Percentiles rank a stretch among this genome's conserved stretches.
Evolutionary conservation across 148 eudicot genomes (phyloP).

Genomic region (Nepenthes mirabilis): DNA sequence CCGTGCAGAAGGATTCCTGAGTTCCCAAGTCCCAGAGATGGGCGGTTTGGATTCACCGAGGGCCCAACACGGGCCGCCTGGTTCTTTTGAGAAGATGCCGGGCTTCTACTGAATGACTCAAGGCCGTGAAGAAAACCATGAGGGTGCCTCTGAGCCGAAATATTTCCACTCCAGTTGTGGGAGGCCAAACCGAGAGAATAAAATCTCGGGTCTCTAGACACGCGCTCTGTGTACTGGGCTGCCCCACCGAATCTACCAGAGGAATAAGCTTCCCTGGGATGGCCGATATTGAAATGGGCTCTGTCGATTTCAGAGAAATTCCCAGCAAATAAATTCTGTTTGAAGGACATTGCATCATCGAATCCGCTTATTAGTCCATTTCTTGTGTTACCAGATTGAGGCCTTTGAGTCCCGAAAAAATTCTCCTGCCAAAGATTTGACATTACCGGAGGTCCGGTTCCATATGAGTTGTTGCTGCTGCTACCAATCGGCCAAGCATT

Average conservation of each 20-base stretch:
- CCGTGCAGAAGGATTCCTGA: slow-evolving; percentile 4
- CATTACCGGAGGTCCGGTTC: background rate
- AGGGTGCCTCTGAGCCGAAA: background rate
- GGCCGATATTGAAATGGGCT: slow-evolving; percentile 7
- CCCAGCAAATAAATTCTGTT: slow-evolving; percentile 2
- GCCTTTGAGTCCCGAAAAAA: background rate
- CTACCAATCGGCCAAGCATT: background rate
- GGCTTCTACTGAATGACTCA: slow-evolving; percentile 5
- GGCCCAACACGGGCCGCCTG: slow-evolving; percentile 10
- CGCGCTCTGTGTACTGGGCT: slow-evolving; percentile 15
- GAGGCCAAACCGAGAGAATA: slow-evolving; percentile 15
- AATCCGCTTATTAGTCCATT: slow-evolving; percentile 7
- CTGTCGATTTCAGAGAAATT: slow-evolving; percentile 10
- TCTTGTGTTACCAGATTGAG: slow-evolving; percentile 4
- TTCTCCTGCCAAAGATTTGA: background rate
- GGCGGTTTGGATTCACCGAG: slow-evolving; percentile 4
- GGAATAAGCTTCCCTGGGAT: slow-evolving; percentile 11
- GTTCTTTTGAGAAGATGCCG: slow-evolving; percentile 10
- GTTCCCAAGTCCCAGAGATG: slow-evolving; percentile 9
- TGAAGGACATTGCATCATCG: slow-evolving; percentile 13
- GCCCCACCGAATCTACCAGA: slow-evolving; percentile 11
- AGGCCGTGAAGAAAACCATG: slow-evolving; percentile 5
- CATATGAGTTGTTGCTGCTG: background rate
- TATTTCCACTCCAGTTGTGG: slow-evolving; percentile 9
- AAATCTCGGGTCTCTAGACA: slow-evolving; percentile 5